Base-by-base conservation (phyloP, 176 grass and related monocot species). In the Eleusine coracana region DNA sequence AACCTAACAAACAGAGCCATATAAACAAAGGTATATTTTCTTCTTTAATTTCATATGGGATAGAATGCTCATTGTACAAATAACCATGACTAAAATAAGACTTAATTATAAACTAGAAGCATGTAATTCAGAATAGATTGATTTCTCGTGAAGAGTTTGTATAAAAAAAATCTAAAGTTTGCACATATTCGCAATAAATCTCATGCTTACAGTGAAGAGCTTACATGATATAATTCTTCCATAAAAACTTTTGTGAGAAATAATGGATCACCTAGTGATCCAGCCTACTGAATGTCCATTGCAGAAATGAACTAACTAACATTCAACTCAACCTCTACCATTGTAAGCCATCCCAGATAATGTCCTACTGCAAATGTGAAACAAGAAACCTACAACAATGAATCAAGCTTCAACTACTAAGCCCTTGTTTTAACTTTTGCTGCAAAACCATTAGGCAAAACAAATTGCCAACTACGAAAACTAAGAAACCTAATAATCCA, bases 1-100 rank as follows among this genome's bases (percentile, higher is more conserved):
- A 18, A 18, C 25, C 42, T 27, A 45, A 34, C 67, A 71, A 87
- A 71, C 16, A 23, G 52, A 83, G 51, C 27, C 27, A 60, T 14
- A 15, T 0, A 76, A 76, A 68, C 34, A 56, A 29, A 78, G 51
- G 44, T 5, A 54, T 7, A 80, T 59, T 16, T 37, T 58, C 11
- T 59, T 84, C 72, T 3, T 31, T 38, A 39, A 48, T 70, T 18
- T 70, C 65, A 28, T 50, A 14, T 41, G 68, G 13, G 25, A 27
- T 59, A 34, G 25, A 80, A 68, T 38, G 55, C 13, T 29, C 8
- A 34, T 14, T 44, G 48, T 48, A 27, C 7, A 40, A 59, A 73
- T 13, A 23, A 81, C 1, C 34, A 58, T 67, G 28, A 68, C 20
- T 59, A 49, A 49, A 14, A 14, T 66, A 0, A 82, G 48, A 61